phyloP scores from a whole-genome alignment of 2,329 filamentous ascomycete species.

The Pseudopyricularia javanii region DNA sequence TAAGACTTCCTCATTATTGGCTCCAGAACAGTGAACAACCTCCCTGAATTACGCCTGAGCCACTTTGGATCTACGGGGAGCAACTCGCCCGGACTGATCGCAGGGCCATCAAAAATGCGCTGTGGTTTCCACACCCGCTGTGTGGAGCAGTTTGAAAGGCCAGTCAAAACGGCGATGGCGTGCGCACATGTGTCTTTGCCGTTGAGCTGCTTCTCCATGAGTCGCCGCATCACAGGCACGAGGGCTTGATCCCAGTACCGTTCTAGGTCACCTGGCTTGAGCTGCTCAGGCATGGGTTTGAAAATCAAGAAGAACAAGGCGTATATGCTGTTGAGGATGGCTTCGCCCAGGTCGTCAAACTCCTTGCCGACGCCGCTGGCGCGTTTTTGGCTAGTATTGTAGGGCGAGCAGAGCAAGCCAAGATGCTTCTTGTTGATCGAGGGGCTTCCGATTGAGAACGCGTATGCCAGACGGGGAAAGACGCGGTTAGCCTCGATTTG shows the following conservation, averaged over 20 bases:
- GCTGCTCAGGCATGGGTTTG: constrained; percentile 23
- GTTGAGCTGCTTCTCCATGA: constrained; percentile 31
- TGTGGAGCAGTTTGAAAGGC: constrained; percentile 51
- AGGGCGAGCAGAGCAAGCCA: constrained; percentile 48
- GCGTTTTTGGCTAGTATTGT: constrained; percentile 51
- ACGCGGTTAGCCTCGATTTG: constrained; percentile 70
- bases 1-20: constrained; percentile 51
- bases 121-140: constrained; percentile 61
- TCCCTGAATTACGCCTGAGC: constrained; percentile 60
- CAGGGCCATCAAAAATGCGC: constrained; percentile 47
- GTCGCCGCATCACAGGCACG: constrained; percentile 45
- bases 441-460: constrained; percentile 50
- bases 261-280: constrained; percentile 54
- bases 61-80: constrained; percentile 76
- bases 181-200: constrained; percentile 37
- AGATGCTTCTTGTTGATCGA: constrained; percentile 41
- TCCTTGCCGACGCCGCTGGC: constrained; percentile 33
- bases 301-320: constrained; percentile 76
- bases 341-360: constrained; percentile 42
- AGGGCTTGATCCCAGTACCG: constrained; percentile 70
- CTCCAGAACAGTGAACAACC: constrained; percentile 50
- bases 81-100: constrained; percentile 60
- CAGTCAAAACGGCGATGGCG: constrained; percentile 59
- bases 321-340: constrained; percentile 58
- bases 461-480: constrained; percentile 76